Evolutionary conservation across 2,329 filamentous ascomycete species (phyloP).

Genomic region (Tothia fuscella): DNA sequence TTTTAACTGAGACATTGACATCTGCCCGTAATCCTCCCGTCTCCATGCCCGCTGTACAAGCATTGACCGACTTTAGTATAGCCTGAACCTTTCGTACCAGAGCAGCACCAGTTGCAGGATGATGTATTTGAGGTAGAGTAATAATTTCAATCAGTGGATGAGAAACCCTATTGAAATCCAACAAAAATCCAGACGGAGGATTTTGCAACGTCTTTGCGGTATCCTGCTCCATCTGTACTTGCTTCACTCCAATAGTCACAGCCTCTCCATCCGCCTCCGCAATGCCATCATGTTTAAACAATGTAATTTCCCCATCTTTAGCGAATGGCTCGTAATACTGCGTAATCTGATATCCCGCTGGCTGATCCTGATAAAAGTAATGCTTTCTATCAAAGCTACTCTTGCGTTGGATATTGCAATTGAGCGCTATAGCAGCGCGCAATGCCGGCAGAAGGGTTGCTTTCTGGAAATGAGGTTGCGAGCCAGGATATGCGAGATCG

Average conservation of each 20-base stretch:
- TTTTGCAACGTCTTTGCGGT: constrained; percentile 87
- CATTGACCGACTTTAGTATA: constrained; percentile 66
- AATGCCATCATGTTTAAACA: constrained; percentile 68
- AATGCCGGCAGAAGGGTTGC: constrained; percentile 80
- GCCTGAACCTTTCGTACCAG: constrained; percentile 81
- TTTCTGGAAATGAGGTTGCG: constrained; percentile 73
- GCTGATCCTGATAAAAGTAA: constrained; percentile 98
- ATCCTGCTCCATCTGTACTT: constrained; percentile 95
- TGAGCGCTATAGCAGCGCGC: constrained; percentile 72
- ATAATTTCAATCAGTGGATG: constrained; percentile 92
- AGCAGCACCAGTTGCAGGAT: constrained; percentile 75
- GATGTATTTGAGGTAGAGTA: constrained; percentile 76
- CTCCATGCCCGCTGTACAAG: constrained; percentile 88
- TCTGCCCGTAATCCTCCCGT: constrained; percentile 81
- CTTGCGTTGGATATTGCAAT: constrained; percentile 62
- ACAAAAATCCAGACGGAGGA: constrained; percentile 53
- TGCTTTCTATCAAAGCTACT: constrained; percentile 94
- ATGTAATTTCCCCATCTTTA: constrained; percentile 56
- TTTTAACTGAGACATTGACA: constrained; percentile 80
- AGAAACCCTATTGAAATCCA: constrained; percentile 91
- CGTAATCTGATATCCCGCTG: constrained; percentile 91
- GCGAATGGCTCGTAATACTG: constrained; percentile 75
- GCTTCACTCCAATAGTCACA: constrained; percentile 73
- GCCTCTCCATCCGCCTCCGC: constrained; percentile 57
- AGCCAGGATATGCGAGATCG: constrained; percentile 79